phyloP scores from a whole-genome alignment of 306 rosid genomes.

The Glycine soja region DNA sequence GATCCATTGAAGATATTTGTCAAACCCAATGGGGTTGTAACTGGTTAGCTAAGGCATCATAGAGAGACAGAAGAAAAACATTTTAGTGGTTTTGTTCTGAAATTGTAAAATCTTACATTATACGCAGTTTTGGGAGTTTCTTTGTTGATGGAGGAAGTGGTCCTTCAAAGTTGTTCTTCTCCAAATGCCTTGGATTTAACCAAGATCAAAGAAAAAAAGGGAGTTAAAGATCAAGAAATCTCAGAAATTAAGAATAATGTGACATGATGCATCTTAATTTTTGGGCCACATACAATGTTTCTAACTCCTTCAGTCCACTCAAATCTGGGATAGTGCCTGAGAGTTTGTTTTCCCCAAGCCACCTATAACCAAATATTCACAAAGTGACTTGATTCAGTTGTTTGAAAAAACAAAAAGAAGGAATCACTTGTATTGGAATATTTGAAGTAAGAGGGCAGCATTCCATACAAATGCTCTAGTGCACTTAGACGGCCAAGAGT shows the following conservation, averaged over 20 bases:
- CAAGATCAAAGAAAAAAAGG: neutral
- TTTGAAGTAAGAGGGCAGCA: slow-evolving; percentile 4
- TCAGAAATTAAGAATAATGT: slow-evolving; percentile 9
- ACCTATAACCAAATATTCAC: slow-evolving; percentile 55
- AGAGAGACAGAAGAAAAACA: neutral
- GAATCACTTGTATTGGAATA: neutral
- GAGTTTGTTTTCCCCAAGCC: slow-evolving; percentile 77
- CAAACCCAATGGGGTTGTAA: neutral
- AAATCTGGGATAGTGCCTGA: slow-evolving; percentile 78
- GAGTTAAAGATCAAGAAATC: slow-evolving; percentile 31
- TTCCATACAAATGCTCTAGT: slow-evolving; percentile 73
- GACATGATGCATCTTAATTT: slow-evolving; percentile 7
- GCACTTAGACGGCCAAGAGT: slow-evolving; percentile 61
- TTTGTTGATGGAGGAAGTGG: slow-evolving; percentile 60
- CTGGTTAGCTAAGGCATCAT: neutral
- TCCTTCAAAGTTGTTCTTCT: slow-evolving; percentile 78
- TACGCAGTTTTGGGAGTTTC: slow-evolving; percentile 61
- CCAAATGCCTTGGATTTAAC: slow-evolving; percentile 73
- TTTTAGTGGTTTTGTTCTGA: neutral
- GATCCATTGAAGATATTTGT: neutral
- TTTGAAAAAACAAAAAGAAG: neutral
- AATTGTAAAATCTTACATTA: slow-evolving; percentile 65
- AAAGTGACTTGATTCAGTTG: slow-evolving; percentile 17
- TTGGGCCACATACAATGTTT: slow-evolving; percentile 67
- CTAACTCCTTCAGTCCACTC: slow-evolving; percentile 59